Evolutionary conservation across 805 yeast species (phyloP), one percentile per base, ranked within the genome.

Genomic region (Blastobotrys terrestris): DNA sequence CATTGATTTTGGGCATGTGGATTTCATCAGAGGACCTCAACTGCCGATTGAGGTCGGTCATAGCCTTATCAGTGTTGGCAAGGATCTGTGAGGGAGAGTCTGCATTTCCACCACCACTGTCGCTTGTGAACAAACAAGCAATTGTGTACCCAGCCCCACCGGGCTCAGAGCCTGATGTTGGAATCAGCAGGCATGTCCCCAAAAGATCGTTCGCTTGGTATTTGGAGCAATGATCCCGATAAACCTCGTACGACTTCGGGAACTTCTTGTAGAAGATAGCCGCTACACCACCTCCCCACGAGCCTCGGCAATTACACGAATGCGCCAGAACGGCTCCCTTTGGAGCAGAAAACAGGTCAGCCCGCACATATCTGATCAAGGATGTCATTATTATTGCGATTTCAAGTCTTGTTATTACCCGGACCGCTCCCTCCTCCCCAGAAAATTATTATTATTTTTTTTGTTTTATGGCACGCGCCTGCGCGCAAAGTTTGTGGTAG

Each of bases 271-370:
- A 77, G 61, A 88, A 79, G 21, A 69, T 77, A 2, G 72, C 72
- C 0, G 95, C 95, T 1, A 88, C 78, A 0, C 96, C 96, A 2
- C 87, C 92, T 2, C 94, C 94, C 96, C 96, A 88, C 1, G 73
- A 62, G 0, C 95, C 96, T 21, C 74, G 72, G 40, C 89, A 81
- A 63, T 88, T 88, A 62, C 96, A 88, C 0, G 95, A 81, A 64
- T 88, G 96, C 1, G 85, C 85, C 3, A 87, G 64, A 2, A 85
- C 70, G 0, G 81, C 63, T 0, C 77, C 73, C 3, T 59, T 54
- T 0, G 66, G 58, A 0, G 64, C 66, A 7, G 65, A 58, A 57
- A 85, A 82, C 6, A 85, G 63, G 59, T 85, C 86, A 0, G 88
- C 89, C 43, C 72, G 70, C 39, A 77, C 67, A 64, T 84, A 82